These are phyloP conservation scores for Paecilomyces fulvus DNA, from an alignment of 2,329 filamentous ascomycete genomes.

Conservation along the genomic window DNA sequence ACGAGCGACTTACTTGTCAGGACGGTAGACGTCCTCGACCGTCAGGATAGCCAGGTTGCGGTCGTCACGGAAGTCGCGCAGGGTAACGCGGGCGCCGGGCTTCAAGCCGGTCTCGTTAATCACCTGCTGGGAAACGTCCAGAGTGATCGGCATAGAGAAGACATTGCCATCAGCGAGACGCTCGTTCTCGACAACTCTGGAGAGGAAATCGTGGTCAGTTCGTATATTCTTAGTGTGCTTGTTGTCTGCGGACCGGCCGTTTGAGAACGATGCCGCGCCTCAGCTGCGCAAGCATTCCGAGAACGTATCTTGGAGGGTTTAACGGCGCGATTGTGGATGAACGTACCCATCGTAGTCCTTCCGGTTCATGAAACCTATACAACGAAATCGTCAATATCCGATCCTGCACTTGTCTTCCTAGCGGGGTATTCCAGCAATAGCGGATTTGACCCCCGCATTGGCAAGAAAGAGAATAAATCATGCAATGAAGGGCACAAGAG, in stretches of 20 bases:
- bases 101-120: constrained; percentile 70
- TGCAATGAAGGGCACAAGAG: background rate
- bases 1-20: constrained; percentile 72
- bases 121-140: constrained; percentile 69
- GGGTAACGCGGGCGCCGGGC: constrained; percentile 70
- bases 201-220: constrained; percentile 1
- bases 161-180: constrained; percentile 81
- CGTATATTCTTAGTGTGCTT: background rate
- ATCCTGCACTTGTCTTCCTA: background rate
- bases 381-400: constrained; percentile 4
- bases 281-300: background rate
- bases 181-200: constrained; percentile 77
- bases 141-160: constrained; percentile 94
- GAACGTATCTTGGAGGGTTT: background rate
- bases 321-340: background rate
- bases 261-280: background rate
- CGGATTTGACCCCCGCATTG: background rate
- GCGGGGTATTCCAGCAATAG: background rate
- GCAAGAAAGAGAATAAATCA: background rate
- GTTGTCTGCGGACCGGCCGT: background rate
- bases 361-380: constrained; percentile 86
- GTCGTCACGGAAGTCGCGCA: constrained; percentile 94
- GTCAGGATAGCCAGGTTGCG: constrained; percentile 92
- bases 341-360: constrained; percentile 88
- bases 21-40: constrained; percentile 88